A percentile compares a stretch with the other conserved stretches of the same genome.
Evolutionary conservation across 345 rosid species (phyloP).

Genomic region (Corymbia maculata): DNA sequence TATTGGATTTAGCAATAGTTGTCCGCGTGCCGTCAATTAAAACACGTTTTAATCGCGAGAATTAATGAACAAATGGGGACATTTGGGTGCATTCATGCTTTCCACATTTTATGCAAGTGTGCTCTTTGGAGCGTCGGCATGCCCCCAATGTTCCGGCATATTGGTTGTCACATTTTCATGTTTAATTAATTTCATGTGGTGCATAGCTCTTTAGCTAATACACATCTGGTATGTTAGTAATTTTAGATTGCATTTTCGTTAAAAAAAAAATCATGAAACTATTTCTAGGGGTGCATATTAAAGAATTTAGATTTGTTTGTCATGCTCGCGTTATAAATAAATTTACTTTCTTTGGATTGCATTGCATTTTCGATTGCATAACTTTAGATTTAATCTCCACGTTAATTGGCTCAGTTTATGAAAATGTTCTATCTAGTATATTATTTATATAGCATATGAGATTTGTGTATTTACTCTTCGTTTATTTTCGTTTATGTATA

Average conservation of each 20-base stretch:
- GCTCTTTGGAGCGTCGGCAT: too few species aligned
- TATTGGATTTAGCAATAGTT: neutral
- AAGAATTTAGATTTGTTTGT: neutral
- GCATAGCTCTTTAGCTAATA: neutral
- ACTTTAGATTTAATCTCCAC: neutral
- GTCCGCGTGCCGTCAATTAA: too few species aligned
- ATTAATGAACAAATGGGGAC: too few species aligned
- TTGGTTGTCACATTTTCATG: too few species aligned
- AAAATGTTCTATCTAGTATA: too few species aligned
- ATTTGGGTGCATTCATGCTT: too few species aligned
- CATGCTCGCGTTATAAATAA: neutral
- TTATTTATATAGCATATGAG: neutral
- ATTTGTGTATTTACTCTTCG: neutral
- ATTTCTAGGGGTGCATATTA: neutral
- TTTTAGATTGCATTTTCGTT: too few species aligned
- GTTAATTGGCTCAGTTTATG: neutral
- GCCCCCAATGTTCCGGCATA: too few species aligned
- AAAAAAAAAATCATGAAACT: neutral
- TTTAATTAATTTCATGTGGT: too few species aligned
- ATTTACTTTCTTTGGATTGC: neutral
- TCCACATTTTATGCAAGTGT: too few species aligned
- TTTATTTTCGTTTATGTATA: fast-evolving
- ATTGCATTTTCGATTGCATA: neutral
- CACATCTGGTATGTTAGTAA: neutral
- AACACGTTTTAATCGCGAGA: too few species aligned